Conservation (phyloP, 1,284 basidiomycete genomes). For the Paramarasmius palmivorus region DNA sequence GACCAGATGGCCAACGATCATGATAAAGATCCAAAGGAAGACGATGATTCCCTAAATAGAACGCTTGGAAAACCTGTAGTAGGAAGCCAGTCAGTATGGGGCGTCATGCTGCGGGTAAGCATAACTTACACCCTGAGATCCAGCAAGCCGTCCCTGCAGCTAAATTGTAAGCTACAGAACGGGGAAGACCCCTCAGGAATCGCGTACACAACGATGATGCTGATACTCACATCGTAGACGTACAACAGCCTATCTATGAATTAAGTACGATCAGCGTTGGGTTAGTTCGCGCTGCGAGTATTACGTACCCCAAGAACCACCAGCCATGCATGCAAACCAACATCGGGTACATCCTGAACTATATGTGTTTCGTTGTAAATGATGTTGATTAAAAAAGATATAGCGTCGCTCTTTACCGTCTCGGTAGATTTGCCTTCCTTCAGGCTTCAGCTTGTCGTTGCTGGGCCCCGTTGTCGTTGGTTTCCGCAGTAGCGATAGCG, state of each 20-base stretch:
- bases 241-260: background rate
- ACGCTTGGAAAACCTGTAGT: constrained; percentile 39
- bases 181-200: background rate
- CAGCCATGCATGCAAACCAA: constrained; percentile 14
- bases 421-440: no score
- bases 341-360: constrained; percentile 9
- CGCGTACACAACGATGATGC: background rate
- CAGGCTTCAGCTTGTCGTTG: no score
- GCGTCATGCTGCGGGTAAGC: no score
- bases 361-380: no score
- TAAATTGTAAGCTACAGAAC: background rate
- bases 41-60: constrained; percentile 44
- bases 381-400: no score
- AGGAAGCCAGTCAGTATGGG: background rate
- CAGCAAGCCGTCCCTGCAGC: background rate
- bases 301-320: constrained; percentile 12
- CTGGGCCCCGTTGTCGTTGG: no score
- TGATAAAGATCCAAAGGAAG: constrained; percentile 48
- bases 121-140: constrained; percentile 7
- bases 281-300: no score
- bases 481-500: no score
- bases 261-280: no score
- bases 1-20: constrained; percentile 54
- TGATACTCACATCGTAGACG: background rate
- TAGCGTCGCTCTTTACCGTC: no score